These are phyloP conservation scores for Hemileccinum impolitum DNA, from an alignment of 768 basidiomycete species.

Conservation along the genomic window DNA sequence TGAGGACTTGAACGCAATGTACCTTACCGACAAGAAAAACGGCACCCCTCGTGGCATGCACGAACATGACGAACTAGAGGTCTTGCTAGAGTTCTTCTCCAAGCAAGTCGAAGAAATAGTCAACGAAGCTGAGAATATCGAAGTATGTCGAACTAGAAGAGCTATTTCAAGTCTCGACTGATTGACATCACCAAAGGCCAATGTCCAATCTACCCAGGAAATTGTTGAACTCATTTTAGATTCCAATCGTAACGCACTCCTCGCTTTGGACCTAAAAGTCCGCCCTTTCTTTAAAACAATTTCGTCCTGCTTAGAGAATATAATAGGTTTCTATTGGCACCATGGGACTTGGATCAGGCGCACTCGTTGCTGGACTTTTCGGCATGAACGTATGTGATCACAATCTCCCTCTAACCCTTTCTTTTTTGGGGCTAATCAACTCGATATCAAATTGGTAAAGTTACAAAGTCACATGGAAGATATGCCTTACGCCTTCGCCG, in stretches of 20 bases:
- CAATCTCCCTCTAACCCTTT: constrained; percentile 9
- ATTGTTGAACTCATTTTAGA: constrained; percentile 96
- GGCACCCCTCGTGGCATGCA: constrained; percentile 53
- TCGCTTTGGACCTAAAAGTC: constrained; percentile 89
- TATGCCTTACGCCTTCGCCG: constrained; percentile 70
- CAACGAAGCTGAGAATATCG: constrained; percentile 85
- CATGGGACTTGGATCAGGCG: constrained; percentile 88
- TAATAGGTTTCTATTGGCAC: constrained; percentile 87
- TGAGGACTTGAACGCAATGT: constrained; percentile 94
- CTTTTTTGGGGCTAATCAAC: constrained; percentile 24
- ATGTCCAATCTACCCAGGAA: constrained; percentile 96
- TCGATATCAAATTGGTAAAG: constrained; percentile 39
- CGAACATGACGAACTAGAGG: constrained; percentile 92
- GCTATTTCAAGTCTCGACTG: not conserved
- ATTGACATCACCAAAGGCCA: constrained; percentile 42
- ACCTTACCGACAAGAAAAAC: constrained; percentile 82
- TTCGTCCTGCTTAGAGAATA: constrained; percentile 3
- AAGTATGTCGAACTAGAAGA: constrained; percentile 43
- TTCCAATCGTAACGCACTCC: constrained; percentile 88
- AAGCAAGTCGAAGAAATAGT: constrained; percentile 98
- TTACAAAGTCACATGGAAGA: constrained; percentile 72
- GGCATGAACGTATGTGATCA: constrained; percentile 88
- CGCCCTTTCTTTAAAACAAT: constrained; percentile 5
- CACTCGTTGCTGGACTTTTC: constrained; percentile 86
- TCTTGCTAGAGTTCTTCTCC: constrained; percentile 89